Conservation (phyloP, 306 rosid genomes). For the Lupinus albus region DNA sequence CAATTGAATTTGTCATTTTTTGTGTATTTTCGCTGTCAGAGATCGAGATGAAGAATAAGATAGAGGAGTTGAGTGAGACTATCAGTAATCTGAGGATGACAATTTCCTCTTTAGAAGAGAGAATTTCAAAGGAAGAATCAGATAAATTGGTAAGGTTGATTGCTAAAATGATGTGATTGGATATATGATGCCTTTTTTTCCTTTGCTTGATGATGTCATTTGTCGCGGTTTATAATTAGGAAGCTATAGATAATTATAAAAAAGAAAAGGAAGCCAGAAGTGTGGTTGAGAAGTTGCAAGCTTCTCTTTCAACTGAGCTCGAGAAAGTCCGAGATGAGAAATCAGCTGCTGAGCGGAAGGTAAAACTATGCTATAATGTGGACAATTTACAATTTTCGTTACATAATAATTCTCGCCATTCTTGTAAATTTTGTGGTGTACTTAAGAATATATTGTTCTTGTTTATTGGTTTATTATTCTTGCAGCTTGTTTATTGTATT, state of each 20-base stretch:
- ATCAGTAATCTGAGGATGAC: slow-evolving; percentile 52
- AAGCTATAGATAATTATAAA: slow-evolving; percentile 57
- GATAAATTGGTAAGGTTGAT: slow-evolving; percentile 66
- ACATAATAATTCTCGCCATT: background rate
- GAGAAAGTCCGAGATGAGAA: slow-evolving; percentile 67
- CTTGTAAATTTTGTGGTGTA: background rate
- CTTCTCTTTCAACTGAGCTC: slow-evolving; percentile 65
- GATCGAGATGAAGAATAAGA: slow-evolving; percentile 63
- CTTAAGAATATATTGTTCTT: background rate
- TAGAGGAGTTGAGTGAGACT: slow-evolving; percentile 51
- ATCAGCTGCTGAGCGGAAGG: slow-evolving; percentile 72
- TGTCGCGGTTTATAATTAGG: slow-evolving; percentile 50
- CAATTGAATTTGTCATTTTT: background rate
- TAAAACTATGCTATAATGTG: slow-evolving; percentile 34
- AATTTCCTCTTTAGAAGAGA: slow-evolving; percentile 61
- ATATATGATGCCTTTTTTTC: background rate
- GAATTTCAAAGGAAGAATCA: slow-evolving; percentile 61
- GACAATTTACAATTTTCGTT: slow-evolving; percentile 1
- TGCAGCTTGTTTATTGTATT: background rate
- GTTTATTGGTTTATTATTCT: slow-evolving; percentile 15
- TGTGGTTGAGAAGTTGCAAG: slow-evolving; percentile 68
- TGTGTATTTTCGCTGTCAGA: slow-evolving; percentile 63
- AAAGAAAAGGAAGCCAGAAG: slow-evolving; percentile 76
- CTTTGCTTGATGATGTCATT: slow-evolving; percentile 14
- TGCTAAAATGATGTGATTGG: slow-evolving; percentile 27